phyloP scores from a whole-genome alignment of 768 basidiomycete species.

The Mycena amicta region DNA sequence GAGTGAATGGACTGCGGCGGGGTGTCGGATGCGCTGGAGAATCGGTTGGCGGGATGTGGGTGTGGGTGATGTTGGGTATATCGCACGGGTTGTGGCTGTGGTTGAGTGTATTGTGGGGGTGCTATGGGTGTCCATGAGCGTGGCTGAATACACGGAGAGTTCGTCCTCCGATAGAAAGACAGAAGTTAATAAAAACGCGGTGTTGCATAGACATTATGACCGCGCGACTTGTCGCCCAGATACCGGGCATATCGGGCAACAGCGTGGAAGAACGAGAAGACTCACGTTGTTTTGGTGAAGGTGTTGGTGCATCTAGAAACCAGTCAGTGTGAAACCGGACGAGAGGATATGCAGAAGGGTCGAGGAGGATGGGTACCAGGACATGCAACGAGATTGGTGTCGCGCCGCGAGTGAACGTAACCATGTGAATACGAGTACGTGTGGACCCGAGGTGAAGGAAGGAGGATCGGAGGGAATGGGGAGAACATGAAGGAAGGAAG shows the following conservation, averaged over 20 bases:
- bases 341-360: neutral
- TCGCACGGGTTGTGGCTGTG: slow-evolving; percentile 11
- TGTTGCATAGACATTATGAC: neutral
- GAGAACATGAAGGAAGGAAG: neutral
- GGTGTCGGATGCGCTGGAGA: slow-evolving; percentile 40
- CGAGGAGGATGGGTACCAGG: neutral
- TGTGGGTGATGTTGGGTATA: slow-evolving; percentile 3
- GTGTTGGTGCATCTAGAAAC: neutral
- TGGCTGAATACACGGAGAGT: neutral
- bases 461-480: neutral
- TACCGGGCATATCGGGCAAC: neutral
- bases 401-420: no score
- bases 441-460: neutral
- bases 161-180: neutral
- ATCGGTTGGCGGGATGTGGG: slow-evolving; percentile 37
- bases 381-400: neutral
- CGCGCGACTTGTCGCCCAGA: neutral
- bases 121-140: neutral
- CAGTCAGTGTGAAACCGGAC: neutral
- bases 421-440: neutral
- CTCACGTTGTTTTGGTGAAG: slow-evolving; percentile 1
- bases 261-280: no score
- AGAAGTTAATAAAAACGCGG: neutral
- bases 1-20: slow-evolving; percentile 40
- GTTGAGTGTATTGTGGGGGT: slow-evolving; percentile 28